Evolutionary conservation across 805 yeast genomes (phyloP).

Genomic region (Pichia sporocuriosa): DNA sequence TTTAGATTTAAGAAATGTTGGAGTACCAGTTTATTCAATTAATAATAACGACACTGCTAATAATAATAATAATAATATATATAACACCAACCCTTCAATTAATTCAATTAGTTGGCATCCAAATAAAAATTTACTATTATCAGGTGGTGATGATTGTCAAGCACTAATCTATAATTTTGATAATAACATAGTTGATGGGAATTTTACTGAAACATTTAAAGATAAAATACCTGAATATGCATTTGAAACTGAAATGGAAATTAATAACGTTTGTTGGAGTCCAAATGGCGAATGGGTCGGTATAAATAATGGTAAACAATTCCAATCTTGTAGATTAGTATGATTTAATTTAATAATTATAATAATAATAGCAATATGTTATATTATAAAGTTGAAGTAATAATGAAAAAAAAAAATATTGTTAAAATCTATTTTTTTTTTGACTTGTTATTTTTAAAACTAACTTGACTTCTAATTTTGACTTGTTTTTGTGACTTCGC

Average conservation of each 20-base stretch:
- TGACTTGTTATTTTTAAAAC: too few species aligned
- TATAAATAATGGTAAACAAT: constrained; percentile 57
- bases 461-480: too few species aligned
- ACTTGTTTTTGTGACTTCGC: too few species aligned
- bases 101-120: constrained; percentile 88
- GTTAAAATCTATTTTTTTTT: too few species aligned
- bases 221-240: background rate
- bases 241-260: constrained; percentile 46
- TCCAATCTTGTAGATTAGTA: constrained; percentile 50
- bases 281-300: constrained; percentile 78
- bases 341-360: background rate
- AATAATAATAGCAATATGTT: background rate
- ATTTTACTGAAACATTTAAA: constrained; percentile 20
- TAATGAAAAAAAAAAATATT: too few species aligned
- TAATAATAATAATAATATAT: too few species aligned
- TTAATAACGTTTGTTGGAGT: constrained; percentile 73
- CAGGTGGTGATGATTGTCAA: constrained; percentile 71
- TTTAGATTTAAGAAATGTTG: constrained; percentile 84
- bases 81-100: constrained; percentile 58
- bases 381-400: too few species aligned
- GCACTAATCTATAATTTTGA: constrained; percentile 62
- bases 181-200: constrained; percentile 16
- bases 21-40: constrained; percentile 63
- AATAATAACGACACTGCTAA: too few species aligned
- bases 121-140: constrained; percentile 47